A percentile compares a stretch with the other conserved stretches of the same genome.
Conservation (phyloP, 768 basidiomycete species). For the Gloeopeniophorella convolvens region DNA sequence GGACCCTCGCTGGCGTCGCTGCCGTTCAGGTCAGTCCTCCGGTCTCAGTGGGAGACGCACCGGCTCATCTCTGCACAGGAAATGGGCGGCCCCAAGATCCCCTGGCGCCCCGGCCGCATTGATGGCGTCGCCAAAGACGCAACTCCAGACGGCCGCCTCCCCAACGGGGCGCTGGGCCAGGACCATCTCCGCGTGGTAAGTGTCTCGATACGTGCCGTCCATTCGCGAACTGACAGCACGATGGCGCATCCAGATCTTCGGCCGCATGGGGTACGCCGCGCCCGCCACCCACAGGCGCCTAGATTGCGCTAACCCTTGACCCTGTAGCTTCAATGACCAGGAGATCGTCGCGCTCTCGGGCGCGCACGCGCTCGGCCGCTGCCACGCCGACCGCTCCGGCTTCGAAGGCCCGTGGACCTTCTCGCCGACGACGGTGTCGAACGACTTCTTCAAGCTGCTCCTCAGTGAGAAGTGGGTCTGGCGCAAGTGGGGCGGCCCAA, state of each 20-base stretch:
- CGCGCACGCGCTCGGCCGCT: conserved; percentile 93
- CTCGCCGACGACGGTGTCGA: conserved; percentile 82
- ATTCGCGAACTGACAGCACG: too few relatives aligned
- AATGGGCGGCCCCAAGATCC: conserved; percentile 86
- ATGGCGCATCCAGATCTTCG: conserved; percentile 65
- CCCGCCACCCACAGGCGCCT: not conserved
- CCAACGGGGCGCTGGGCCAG: conserved; percentile 77
- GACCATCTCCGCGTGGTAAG: conserved; percentile 77
- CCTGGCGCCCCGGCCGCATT: conserved; percentile 90
- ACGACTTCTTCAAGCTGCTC: conserved; percentile 82
- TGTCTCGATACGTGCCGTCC: too few relatives aligned
- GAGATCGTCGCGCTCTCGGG: conserved; percentile 95
- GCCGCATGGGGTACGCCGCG: conserved; percentile 68
- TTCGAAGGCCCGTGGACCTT: conserved; percentile 95
- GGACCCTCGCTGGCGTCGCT: conserved; percentile 92
- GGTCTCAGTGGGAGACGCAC: not conserved
- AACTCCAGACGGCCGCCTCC: conserved; percentile 85
- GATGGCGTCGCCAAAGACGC: conserved; percentile 72
- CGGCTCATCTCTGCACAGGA: conserved; percentile 40
- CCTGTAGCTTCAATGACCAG: conserved; percentile 79
- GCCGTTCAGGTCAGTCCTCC: conserved; percentile 59
- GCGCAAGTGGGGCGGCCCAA: conserved; percentile 92
- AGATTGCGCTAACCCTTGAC: not conserved
- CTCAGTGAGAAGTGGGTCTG: conserved; percentile 91
- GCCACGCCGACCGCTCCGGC: conserved; percentile 76